phyloP scores from a whole-genome alignment of 2,329 filamentous ascomycete genomes.

The Fusarium albosuccineum region DNA sequence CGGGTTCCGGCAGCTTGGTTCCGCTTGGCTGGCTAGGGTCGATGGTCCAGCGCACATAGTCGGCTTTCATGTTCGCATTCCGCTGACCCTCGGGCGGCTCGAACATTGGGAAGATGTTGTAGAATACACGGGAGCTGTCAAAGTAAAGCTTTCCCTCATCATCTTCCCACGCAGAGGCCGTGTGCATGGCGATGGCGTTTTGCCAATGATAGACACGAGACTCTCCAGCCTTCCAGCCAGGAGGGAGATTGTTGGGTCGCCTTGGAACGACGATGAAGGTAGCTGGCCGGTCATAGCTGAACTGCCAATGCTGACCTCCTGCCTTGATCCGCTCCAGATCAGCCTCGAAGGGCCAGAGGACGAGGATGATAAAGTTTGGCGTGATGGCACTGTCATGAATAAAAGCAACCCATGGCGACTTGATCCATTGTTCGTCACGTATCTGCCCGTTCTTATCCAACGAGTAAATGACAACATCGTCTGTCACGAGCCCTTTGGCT shows the following conservation, averaged over 20 bases:
- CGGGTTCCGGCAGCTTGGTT: neutral
- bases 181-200: neutral
- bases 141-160: too few relatives aligned
- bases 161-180: too few relatives aligned
- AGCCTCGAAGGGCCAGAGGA: constrained; percentile 22
- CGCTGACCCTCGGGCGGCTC: too few relatives aligned
- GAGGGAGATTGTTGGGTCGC: neutral
- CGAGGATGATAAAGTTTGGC: constrained; percentile 20
- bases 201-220: constrained; percentile 20
- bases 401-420: constrained; percentile 19
- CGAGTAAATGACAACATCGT: constrained; percentile 24
- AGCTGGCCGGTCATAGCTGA: neutral
- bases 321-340: constrained; percentile 19
- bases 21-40: too few relatives aligned
- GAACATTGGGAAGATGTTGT: too few relatives aligned
- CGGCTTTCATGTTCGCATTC: too few relatives aligned
- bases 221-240: constrained; percentile 20
- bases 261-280: constrained; percentile 23
- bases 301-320: constrained; percentile 29
- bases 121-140: too few relatives aligned
- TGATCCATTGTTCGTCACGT: constrained; percentile 32
- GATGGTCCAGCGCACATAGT: too few relatives aligned
- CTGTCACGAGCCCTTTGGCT: constrained; percentile 28
- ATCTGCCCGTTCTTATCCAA: constrained; percentile 9
- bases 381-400: constrained; percentile 35